Percentiles rank a stretch among this genome's conserved stretches.
Conservation (phyloP, 495 filamentous ascomycete genomes). For the Penicillium bialowiezense region DNA sequence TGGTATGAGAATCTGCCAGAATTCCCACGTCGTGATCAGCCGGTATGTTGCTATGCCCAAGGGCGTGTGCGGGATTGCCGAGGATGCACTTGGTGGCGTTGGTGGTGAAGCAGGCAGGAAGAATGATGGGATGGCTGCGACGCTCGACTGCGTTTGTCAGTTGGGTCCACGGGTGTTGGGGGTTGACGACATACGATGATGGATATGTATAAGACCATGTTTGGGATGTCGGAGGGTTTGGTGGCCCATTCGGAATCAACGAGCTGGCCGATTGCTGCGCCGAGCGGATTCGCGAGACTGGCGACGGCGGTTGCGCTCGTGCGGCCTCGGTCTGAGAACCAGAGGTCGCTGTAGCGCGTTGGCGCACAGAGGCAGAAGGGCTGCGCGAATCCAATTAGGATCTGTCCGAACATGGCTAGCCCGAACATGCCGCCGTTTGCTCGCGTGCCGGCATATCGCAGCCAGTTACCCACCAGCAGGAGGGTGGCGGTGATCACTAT, state of each 20-base stretch:
- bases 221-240: constrained; percentile 60
- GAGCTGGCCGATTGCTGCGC: constrained; percentile 83
- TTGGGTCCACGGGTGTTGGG: no score
- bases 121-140: constrained; percentile 73
- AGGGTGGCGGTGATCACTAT: constrained; percentile 72
- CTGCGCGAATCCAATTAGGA: constrained; percentile 84
- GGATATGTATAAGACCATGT: constrained; percentile 82
- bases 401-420: constrained; percentile 90
- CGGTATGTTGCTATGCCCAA: constrained; percentile 43
- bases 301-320: constrained; percentile 85
- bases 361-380: constrained; percentile 90
- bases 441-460: constrained; percentile 80
- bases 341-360: constrained; percentile 86
- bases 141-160: constrained; percentile 52
- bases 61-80: constrained; percentile 46
- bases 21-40: constrained; percentile 58
- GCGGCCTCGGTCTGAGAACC: constrained; percentile 84
- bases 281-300: constrained; percentile 82
- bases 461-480: constrained; percentile 82
- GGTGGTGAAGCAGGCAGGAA: constrained; percentile 81
- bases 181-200: constrained; percentile 77
- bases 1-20: constrained; percentile 73
- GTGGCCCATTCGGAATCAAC: constrained; percentile 74
- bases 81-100: constrained; percentile 62
- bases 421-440: constrained; percentile 62